Base-by-base conservation (phyloP, 352 stramenopile genomes). In the Thraustochytrium striatum region DNA sequence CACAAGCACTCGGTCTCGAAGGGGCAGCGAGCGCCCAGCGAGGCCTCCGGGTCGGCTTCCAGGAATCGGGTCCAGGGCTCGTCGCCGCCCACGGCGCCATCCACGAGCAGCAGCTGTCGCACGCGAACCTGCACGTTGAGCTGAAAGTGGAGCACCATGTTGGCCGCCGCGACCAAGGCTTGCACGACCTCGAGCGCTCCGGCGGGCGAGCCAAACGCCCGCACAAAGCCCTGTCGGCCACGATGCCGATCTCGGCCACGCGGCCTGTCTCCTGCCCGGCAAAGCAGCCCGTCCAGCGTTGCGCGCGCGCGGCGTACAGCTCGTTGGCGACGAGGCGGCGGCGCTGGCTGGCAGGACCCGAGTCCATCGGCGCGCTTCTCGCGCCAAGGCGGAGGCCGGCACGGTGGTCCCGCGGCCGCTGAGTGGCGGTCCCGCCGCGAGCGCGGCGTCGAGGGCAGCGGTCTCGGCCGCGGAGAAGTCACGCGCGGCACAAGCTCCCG, bases 131-230 rank as follows among this genome's bases (percentile, higher is more conserved):
- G 55, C 21, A 80, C 36, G 28, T 80, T n/a, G 35, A 80, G 28
- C 44, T 80, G 70, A 81, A 41, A 69, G 57, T 78, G 59, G 33
- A 58, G 57, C 9, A 80, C 32, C 59, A 80, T 70, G 36, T 80
- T 80, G 8, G 70, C 57, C 41, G 59, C 28, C n/a, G 70, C 38
- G 8, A 80, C 32, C 21, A 80, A 79, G 13, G 59, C 52, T 35
- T 80, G 57, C 32, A 80, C 28, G 32, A 57, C 55, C 3, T 44
- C 30, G 16, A 78, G 57, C n/a, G 59, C 65, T 5, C 19, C 32
- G 16, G 38, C 70, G 32, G n/a, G 19, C 25, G 3, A 53, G 33
- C 57, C 25, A 61, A 61, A 80, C 3, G 61, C n/a, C 9, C 13
- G 3, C 19, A 80, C 32, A 39, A 59, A 80, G 21, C 70, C 70